These are phyloP conservation scores for Verticillium isaacii DNA, from an alignment of 2,329 filamentous ascomycete species.

Conservation along the genomic window DNA sequence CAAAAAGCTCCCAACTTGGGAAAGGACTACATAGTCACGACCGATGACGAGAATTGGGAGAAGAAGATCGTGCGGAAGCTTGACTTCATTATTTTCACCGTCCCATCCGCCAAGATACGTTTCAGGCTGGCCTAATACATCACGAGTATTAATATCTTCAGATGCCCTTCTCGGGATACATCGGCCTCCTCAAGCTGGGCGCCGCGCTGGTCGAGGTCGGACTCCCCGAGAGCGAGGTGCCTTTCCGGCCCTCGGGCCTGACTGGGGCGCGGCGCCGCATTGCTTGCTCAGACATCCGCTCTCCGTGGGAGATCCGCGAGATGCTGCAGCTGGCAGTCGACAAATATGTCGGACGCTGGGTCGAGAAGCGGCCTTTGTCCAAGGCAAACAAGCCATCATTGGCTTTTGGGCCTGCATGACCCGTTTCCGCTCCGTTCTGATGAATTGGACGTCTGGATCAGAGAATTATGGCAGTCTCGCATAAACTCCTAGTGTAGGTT, in stretches of 20 bases:
- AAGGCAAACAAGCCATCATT: slow-evolving; percentile 48
- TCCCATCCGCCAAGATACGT: slow-evolving; percentile 31
- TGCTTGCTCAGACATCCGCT: slow-evolving; percentile 11
- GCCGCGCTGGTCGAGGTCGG: slow-evolving; percentile 59
- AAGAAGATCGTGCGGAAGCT: slow-evolving; percentile 44
- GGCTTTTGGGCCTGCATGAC: slow-evolving; percentile 51
- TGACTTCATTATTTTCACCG: slow-evolving; percentile 56
- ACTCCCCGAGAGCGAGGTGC: slow-evolving; percentile 34
- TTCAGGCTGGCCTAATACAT: background rate
- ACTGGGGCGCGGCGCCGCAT: slow-evolving; percentile 9
- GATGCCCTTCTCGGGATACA: slow-evolving; percentile 49
- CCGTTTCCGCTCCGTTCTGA: slow-evolving; percentile 39
- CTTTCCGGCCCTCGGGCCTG: slow-evolving; percentile 16
- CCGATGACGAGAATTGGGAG: slow-evolving; percentile 47
- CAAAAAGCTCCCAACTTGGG: slow-evolving; percentile 11
- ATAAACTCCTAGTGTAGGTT: too few relatives aligned
- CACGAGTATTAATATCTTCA: background rate
- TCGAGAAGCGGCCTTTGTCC: slow-evolving; percentile 23
- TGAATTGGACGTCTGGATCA: background rate
- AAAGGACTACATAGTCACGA: slow-evolving; percentile 10
- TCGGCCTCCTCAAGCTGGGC: slow-evolving; percentile 50
- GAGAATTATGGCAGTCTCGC: too few relatives aligned
- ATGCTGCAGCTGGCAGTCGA: slow-evolving; percentile 22
- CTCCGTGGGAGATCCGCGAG: slow-evolving; percentile 8
- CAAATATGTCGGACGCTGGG: slow-evolving; percentile 19